Percentiles rank a stretch among this genome's conserved stretches.
Evolutionary conservation across 1,139 yeast genomes (phyloP).

Genomic region (Sugiyamaella paludigena): DNA sequence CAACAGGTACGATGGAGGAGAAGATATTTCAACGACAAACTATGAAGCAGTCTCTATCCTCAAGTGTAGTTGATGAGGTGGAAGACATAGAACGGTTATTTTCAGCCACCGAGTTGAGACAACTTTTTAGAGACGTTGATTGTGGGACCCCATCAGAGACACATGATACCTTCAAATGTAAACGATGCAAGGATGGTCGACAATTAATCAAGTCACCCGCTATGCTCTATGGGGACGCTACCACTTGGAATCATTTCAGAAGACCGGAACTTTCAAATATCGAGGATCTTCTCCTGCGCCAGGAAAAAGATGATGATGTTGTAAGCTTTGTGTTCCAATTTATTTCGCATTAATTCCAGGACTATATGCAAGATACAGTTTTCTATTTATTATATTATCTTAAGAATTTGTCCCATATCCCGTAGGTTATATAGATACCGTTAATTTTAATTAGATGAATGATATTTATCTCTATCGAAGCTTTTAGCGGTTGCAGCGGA

Average conservation of each 20-base stretch:
- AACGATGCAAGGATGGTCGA: constrained; percentile 68
- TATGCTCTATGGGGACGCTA: constrained; percentile 96
- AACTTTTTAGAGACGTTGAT: constrained; percentile 64
- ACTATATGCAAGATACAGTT: too few species aligned
- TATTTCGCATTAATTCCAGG: constrained; percentile 73
- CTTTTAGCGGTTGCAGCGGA: too few species aligned
- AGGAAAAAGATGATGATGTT: constrained; percentile 66
- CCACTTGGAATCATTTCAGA: constrained; percentile 92
- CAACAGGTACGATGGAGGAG: constrained; percentile 95
- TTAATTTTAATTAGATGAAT: background rate
- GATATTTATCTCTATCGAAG: too few species aligned
- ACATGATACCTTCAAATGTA: constrained; percentile 88
- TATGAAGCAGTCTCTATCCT: constrained; percentile 89
- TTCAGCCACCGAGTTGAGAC: constrained; percentile 74
- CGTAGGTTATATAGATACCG: background rate
- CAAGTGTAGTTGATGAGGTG: constrained; percentile 95
- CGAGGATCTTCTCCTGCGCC: constrained; percentile 72
- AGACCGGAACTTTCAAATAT: constrained; percentile 59
- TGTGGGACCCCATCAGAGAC: constrained; percentile 78
- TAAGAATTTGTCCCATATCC: too few species aligned
- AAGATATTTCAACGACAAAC: constrained; percentile 94
- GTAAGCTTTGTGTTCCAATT: constrained; percentile 91
- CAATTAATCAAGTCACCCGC: constrained; percentile 73
- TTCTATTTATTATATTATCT: too few species aligned
- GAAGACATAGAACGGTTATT: constrained; percentile 93